Conservation (phyloP, 352 stramenopile species). For the Phytopythium chamaehyphon region DNA sequence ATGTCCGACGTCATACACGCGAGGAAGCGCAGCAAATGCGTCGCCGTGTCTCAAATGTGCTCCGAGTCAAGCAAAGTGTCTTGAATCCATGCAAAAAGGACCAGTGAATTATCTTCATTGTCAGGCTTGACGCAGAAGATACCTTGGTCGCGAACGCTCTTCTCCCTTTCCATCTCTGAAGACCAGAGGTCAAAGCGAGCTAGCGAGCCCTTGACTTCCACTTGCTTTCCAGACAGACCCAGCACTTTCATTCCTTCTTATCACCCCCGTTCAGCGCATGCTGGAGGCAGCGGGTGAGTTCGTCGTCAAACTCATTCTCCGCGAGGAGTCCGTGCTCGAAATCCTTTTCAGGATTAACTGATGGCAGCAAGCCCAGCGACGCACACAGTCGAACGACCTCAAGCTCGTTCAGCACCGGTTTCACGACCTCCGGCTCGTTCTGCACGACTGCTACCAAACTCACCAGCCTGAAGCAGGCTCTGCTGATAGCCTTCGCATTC, state of each 20-base stretch:
- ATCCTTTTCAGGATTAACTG: slow-evolving; percentile 40
- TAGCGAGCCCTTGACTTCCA: slow-evolving; percentile 39
- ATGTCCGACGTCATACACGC: slow-evolving; percentile 46
- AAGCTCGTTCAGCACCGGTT: slow-evolving; percentile 59
- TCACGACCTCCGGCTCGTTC: slow-evolving; percentile 65
- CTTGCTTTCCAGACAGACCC: slow-evolving; percentile 60
- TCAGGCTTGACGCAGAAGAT: slow-evolving; percentile 55
- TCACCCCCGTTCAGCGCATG: too few species aligned
- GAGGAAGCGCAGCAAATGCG: slow-evolving; percentile 68
- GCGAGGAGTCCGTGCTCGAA: slow-evolving; percentile 51
- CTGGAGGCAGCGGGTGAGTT: slow-evolving; percentile 61
- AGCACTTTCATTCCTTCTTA: too few species aligned
- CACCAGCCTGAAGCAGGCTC: slow-evolving; percentile 54
- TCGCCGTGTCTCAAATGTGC: slow-evolving; percentile 57
- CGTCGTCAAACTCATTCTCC: slow-evolving; percentile 53
- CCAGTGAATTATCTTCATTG: too few species aligned
- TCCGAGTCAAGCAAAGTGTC: slow-evolving; percentile 36
- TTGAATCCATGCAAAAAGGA: slow-evolving; percentile 64
- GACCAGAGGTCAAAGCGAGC: too few species aligned
- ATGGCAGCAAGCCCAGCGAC: slow-evolving; percentile 42
- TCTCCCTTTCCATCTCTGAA: too few species aligned
- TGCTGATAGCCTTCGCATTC: too few species aligned
- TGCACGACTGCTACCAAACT: slow-evolving; percentile 47
- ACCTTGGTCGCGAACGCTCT: too few species aligned
- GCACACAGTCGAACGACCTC: slow-evolving; percentile 67